Evolutionary conservation across 2,329 filamentous ascomycete species (phyloP), one percentile per base, ranked within the genome.

Genomic region (Cordyceps militaris): DNA sequence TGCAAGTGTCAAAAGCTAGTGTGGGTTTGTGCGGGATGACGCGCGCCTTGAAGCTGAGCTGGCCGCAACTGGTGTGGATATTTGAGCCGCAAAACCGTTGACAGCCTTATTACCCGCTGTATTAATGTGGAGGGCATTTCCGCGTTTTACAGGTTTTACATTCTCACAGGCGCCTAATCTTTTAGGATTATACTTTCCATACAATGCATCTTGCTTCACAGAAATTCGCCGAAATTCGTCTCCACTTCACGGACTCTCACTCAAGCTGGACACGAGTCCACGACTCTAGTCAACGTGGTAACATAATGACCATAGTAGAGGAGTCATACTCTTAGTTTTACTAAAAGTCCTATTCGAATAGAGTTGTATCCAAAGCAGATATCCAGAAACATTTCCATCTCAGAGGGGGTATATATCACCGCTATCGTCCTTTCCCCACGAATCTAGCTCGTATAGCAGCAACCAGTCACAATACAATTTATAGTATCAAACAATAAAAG

Each of bases 401-500:
- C 21, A 14, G 42, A 46, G 44, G 21, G 51, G 53, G 52, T 55
- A 55, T 56, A 56, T 43, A 50, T 34, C 46, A 32, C 36, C 32
- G n/a, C 32, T 34, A 56, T 46, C 21, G 24, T 16, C 24, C n/a
- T 21, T 56, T 40, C 42, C 53, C 40, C 16, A 56, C 21, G 42
- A n/a, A 28, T 43, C 19, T 19, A 34, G 19, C 3, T 11, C 26
- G 21, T 32, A 48, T 48, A 34, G 53, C 23, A 48, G 13, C 38
- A 46, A 48, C 19, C 38, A 46, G 21, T n/a, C 40, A 16, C 43
- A 56, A 49, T 49, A 56, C 53, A 56, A 56, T 49, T 56, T 54
- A 54, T 52, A 48, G 40, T 32, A 48, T 19, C 42, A 54, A 38
- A 50, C n/a, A 32, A 38, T 16, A 19, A 56, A 53, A 34, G 23